Base-by-base conservation (phyloP, 2,329 filamentous ascomycete genomes). In the Hawksworthiomyces lignivorus region DNA sequence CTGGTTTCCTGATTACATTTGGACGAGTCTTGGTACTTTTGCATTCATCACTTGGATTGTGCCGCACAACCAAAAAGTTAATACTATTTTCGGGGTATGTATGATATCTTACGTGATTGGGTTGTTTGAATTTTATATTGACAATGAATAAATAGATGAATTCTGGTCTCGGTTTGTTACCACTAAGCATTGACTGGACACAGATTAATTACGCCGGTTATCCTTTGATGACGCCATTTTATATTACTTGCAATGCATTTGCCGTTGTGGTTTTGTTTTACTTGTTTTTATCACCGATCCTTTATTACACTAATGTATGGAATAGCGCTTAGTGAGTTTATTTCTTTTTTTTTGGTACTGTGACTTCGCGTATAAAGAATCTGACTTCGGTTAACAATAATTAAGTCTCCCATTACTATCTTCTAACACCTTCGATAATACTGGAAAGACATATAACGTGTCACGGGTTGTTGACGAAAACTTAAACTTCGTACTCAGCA, bases 201-300 rank as follows among this genome's bases (percentile, higher is more conserved):
- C 41, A 47, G 37, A 47, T 47, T 33, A 47, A 41, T 27, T 47
- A 43, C 17, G 39, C 42, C 10, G 43, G 42, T 14, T 20, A 14
- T 15, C 46, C 46, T 2, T 30, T 48, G 18, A 30, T 22, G 26
- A 48, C 43, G 6, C 70, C 72, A 3, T 73, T 72, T 54, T 74
- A 78, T 59, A 75, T 73, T 24, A 81, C 80, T 35, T 66, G 76
- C 42, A 84, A 83, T 56, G 76, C 74, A 17, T 65, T 80, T 37
- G 44, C 44, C 47, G 61, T 80, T 34, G 77, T 77, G 19, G 68
- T 73, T 36, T 64, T 78, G 11, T 50, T 74, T 29, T 74, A 70
- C 32, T 69, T 72, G 51, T 72, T 74, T 62, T 61, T 82, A 12
- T 63, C 77, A 12, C 56, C 73, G 3, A 73, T 62, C 15, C 54